Evolutionary conservation across 1,284 basidiomycete species (phyloP).

Genomic region (Apiotrichum akiyoshidainum): DNA sequence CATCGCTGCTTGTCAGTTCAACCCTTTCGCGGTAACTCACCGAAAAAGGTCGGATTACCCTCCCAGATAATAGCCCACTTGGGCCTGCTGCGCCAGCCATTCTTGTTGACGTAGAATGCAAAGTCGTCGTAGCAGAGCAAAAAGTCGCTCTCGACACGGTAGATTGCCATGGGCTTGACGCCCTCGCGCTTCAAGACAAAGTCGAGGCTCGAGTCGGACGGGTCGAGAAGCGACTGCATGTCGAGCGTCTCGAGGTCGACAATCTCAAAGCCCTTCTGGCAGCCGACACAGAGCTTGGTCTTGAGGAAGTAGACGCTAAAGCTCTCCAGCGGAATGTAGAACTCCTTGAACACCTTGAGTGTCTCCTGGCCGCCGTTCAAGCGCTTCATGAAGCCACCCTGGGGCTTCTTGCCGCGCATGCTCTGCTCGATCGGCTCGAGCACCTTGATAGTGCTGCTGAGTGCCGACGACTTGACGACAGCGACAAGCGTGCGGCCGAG

Average conservation of each 20-base stretch:
- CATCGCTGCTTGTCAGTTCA: slow-evolving; percentile 61
- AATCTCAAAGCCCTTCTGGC: slow-evolving; percentile 98
- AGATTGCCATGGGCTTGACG: slow-evolving; percentile 91
- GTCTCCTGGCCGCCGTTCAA: slow-evolving; percentile 88
- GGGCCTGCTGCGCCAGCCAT: slow-evolving; percentile 82
- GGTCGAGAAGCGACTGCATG: slow-evolving; percentile 93
- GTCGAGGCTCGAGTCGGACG: slow-evolving; percentile 83
- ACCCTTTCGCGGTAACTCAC: slow-evolving; percentile 54
- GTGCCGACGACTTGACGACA: slow-evolving; percentile 89
- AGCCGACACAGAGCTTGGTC: slow-evolving; percentile 95
- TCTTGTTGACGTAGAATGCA: slow-evolving; percentile 98
- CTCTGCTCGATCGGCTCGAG: slow-evolving; percentile 94
- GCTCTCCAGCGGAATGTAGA: slow-evolving; percentile 97
- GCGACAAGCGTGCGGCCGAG: slow-evolving; percentile 93
- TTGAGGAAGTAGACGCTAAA: slow-evolving; percentile 96
- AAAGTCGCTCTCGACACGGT: slow-evolving; percentile 94
- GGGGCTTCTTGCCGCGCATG: slow-evolving; percentile 79
- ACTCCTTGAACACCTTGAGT: slow-evolving; percentile 93
- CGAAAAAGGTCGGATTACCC: slow-evolving; percentile 87
- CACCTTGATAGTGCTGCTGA: slow-evolving; percentile 96
- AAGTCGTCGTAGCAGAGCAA: slow-evolving; percentile 98
- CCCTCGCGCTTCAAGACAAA: slow-evolving; percentile 89
- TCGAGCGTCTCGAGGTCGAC: slow-evolving; percentile 96
- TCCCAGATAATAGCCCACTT: slow-evolving; percentile 98
- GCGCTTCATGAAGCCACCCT: slow-evolving; percentile 76